Base-by-base conservation (phyloP, 23 red algal species). In the Pyropia yezoensis region DNA sequence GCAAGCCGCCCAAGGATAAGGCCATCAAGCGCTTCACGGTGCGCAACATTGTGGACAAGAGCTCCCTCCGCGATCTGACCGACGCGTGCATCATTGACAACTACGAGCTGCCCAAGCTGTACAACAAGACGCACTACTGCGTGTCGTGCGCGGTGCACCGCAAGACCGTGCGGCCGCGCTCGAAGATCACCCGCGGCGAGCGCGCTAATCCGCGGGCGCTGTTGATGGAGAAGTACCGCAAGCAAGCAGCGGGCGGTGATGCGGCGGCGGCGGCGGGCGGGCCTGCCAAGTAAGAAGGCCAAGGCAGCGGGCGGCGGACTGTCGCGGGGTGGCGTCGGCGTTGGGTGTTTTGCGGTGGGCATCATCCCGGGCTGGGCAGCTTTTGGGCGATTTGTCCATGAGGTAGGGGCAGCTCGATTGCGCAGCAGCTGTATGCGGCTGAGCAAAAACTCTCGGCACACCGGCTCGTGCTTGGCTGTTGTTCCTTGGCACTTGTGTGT, bases 71-170 rank as follows among this genome's bases (percentile, higher is more conserved):
- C 62, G 92, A 96, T 85, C 74, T 89, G 18, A 75, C 73, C 73
- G 86, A 90, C 17, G 84, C 84, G 13, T 86, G 78, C 59, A 62
- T 83, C 61, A 80, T 96, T 59, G 85, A 96, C 25, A 80, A 83
- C 23, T 96, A 89, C 57, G 92, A 78, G 67, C 66, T 89, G 12
- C 92, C 84, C n/a, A 89, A 96, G 71, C 79, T 89, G 57, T 96
- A 89, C 76, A 81, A 86, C 69, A 89, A 96, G 83, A 60, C 89
- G 7, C 92, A 88, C 29, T 96, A 96, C 71, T 96, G 92, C 34
- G 68, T 96, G 29, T 96, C 92, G 2, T 96, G 83, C 74, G 92
- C 92, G 18, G 92, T 96, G 62, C 92, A 96, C 66, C 73, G 92
- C 62, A 88, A 88, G 83, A 96, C 81, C 12, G 92, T 96, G 33